Base-by-base conservation (phyloP, 2,329 filamentous ascomycete genomes). In the Hypoxylon sp. region DNA sequence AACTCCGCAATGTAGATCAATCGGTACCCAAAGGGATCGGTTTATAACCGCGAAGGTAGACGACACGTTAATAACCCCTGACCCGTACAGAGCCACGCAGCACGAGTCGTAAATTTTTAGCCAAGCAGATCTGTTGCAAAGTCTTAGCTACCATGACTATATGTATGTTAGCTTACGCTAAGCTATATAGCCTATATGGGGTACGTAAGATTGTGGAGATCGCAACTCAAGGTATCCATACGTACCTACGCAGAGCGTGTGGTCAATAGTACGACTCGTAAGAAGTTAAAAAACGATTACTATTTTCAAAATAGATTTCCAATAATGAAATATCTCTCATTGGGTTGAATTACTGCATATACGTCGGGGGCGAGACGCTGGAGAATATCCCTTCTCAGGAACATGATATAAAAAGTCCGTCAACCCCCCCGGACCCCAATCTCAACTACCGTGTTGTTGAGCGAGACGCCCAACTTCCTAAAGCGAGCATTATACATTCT, bases 21-120 rank as follows among this genome's bases (percentile, higher is more conserved):
- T 44, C 39, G 39, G 37, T 33, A 59, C 14, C 35, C n/a, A 22
- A 42, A 53, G 35, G 35, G 35, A 52, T 61, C 19, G 10, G 5
- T 50, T 6, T 54, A 22, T 37, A 39, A 13, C 54, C 24, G 29
- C 33, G 19, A 22, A 48, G 26, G 22, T 22, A 39, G 22, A 44
- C 19, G 44, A 57, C 44, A 57, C 52, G 60, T 63, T 44, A 39
- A 31, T 11, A 48, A 57, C 44, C 59, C 59, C 59, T 55, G 51
- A 62, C 55, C 55, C 50, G 59, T 22, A 26, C 50, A 29, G 33
- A 51, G 42, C 59, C 59, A 62, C 59, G 51, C 59, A 37, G 24
- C 51, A 35, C 31, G 44, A 46, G 17, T 53, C 61, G 61, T 47
- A 37, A 11, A 58, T 53, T 47, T 37, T 24, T 44, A 10, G 26